Base-by-base conservation (phyloP, 257 asterid species). In the Gardenia jasminoides region DNA sequence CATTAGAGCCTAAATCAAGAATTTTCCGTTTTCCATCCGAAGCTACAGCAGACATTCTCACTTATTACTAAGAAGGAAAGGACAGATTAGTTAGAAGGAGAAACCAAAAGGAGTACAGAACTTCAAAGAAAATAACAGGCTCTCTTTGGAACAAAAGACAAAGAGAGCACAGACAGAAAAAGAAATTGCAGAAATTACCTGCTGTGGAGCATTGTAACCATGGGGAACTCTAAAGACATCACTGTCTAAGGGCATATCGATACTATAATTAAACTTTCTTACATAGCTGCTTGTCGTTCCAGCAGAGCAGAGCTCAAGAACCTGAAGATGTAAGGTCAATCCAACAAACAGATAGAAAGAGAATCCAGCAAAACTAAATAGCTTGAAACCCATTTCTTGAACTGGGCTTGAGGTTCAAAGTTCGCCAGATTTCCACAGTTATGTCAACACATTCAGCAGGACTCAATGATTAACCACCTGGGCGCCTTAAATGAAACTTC, bases 171-270 rank as follows among this genome's bases (percentile, higher is more conserved):
- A 28, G 2, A 58, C 15, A 13, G 20, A 11, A 56, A 22, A 62
- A 50, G 3, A 58, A 36, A 28, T 5, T 66, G 61, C 61, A 67
- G 41, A 36, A 67, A 71, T 52, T 67, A 88, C 90, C 90, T 90
- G 93, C 44, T 89, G 93, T 15, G 95, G 95, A 70, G 93, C 86
- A 85, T 90, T 90, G 46, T 86, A 90, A 79, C 94, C 93, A 19
- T 86, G 83, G 69, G 94, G 97, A 11, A 78, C 84, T 19, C 39
- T 59, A 65, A 91, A 91, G 50, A 86, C 94, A 79, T 91, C 93
- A 76, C 94, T 88, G 26, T 91, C 90, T 47, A 87, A 64, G 6
- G 91, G 90, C 97, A 91, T 89, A 86, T 90, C 94, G 65, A 47
- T 50, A 78, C 84, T 83, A 54, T 71, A 33, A 62, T 78, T 85